Evolutionary conservation across 106 monocot species (phyloP).

Genomic region (Amphibolis antarctica): DNA sequence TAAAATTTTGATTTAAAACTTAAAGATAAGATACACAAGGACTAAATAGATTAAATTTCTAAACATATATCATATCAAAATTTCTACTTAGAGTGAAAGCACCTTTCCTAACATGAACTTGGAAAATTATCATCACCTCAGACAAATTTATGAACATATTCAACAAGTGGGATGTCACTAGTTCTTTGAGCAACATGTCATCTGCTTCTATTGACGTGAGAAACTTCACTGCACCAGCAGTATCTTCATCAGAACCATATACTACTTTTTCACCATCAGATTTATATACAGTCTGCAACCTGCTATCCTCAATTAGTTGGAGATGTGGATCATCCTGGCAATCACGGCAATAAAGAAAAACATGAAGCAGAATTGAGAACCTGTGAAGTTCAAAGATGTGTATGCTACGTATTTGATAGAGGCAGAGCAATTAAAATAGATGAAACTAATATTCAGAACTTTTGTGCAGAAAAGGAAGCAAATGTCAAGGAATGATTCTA

Average conservation of each 20-base stretch:
- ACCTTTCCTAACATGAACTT: no score
- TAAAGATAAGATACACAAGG: no score
- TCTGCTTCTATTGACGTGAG: constrained; percentile 32
- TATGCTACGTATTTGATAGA: no score
- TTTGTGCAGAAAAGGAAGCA: neutral
- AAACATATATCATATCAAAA: no score
- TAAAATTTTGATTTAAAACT: no score
- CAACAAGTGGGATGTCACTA: constrained; percentile 30
- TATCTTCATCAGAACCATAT: constrained; percentile 79
- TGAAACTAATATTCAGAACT: neutral
- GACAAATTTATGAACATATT: constrained; percentile 45
- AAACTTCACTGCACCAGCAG: constrained; percentile 30
- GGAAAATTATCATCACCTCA: constrained; percentile 33
- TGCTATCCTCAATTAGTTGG: constrained; percentile 40
- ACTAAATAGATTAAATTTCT: no score
- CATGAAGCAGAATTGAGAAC: neutral
- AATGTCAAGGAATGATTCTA: no score
- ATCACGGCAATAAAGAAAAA: neutral
- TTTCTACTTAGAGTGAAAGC: no score
- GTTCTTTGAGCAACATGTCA: constrained; percentile 46
- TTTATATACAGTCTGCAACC: constrained; percentile 19
- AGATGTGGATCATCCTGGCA: constrained; percentile 69
- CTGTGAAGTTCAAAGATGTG: no score
- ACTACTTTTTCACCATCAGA: constrained; percentile 11
- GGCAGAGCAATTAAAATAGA: no score